Percentiles rank a stretch among this genome's conserved stretches.
phyloP scores from a whole-genome alignment of 805 yeast species.

The Lipomyces yamanashiensis region DNA sequence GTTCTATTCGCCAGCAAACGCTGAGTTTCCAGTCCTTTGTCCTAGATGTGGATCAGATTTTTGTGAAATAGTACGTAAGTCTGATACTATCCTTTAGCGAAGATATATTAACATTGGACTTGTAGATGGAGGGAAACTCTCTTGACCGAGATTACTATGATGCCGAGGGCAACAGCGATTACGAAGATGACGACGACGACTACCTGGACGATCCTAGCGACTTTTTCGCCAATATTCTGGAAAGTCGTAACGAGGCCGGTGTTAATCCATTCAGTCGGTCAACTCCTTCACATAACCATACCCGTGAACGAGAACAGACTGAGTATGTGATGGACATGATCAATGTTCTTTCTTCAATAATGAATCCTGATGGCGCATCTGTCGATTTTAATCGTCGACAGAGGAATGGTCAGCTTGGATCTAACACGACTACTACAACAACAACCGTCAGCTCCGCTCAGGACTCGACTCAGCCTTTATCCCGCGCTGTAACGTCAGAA shows the following conservation, averaged over 20 bases:
- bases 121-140: neutral
- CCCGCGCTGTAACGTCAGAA: too few relatives aligned
- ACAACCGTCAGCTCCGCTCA: too few relatives aligned
- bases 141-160: constrained; percentile 46
- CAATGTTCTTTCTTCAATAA: constrained; percentile 17
- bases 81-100: too few relatives aligned
- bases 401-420: neutral
- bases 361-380: constrained; percentile 6
- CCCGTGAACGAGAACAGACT: neutral
- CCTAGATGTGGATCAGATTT: constrained; percentile 35
- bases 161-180: constrained; percentile 45
- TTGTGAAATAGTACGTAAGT: constrained; percentile 32
- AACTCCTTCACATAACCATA: constrained; percentile 29
- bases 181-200: constrained; percentile 54
- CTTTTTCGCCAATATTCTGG: constrained; percentile 6
- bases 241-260: too few relatives aligned
- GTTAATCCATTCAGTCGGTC: neutral
- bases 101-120: neutral
- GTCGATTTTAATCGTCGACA: neutral
- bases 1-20: constrained; percentile 11
- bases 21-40: constrained; percentile 30
- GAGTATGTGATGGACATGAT: constrained; percentile 22
- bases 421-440: too few relatives aligned
- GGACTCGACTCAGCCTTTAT: too few relatives aligned
- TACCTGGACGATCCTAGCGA: constrained; percentile 29